Evolutionary conservation across 2,329 filamentous ascomycete species (phyloP).

Genomic region (Penicillium janthinellum): DNA sequence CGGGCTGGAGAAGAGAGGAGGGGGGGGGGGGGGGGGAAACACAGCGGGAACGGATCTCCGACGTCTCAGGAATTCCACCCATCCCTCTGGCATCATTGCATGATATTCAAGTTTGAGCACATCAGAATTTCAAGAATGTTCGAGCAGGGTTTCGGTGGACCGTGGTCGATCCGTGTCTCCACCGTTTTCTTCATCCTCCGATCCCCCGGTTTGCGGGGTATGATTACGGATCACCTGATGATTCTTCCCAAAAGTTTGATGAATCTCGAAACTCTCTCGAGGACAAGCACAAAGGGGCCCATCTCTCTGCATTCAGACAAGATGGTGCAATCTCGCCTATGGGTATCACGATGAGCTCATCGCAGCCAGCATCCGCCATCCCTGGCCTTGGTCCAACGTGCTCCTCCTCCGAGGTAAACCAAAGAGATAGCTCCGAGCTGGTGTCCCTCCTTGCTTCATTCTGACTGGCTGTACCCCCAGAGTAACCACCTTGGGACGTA

Average conservation of each 20-base stretch:
- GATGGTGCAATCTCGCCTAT: background rate
- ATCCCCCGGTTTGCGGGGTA: conserved; percentile 26
- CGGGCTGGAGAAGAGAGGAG: background rate
- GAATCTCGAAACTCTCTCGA: background rate
- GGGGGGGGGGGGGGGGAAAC: background rate
- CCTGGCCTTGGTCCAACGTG: background rate
- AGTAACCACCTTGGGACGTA: conserved; percentile 2
- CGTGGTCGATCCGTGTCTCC: conserved; percentile 23
- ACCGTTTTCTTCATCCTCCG: conserved; percentile 12
- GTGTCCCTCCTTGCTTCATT: background rate
- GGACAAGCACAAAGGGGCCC: background rate
- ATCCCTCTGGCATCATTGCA: background rate
- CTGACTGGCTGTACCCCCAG: conserved; percentile 8
- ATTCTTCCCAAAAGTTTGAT: background rate
- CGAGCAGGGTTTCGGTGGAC: conserved; percentile 12
- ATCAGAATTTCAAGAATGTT: conserved; percentile 9
- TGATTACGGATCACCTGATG: conserved; percentile 25
- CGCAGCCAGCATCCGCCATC: background rate
- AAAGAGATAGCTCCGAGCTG: background rate
- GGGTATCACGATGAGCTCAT: background rate
- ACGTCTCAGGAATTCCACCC: background rate
- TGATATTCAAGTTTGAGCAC: background rate
- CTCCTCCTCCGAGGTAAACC: background rate
- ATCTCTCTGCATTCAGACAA: background rate
- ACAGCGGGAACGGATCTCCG: conserved; percentile 2